Evolutionary conservation across 2,329 filamentous ascomycete genomes (phyloP), one percentile per base, ranked within the genome.

Genomic region (Sporothrix pseudoabietina): DNA sequence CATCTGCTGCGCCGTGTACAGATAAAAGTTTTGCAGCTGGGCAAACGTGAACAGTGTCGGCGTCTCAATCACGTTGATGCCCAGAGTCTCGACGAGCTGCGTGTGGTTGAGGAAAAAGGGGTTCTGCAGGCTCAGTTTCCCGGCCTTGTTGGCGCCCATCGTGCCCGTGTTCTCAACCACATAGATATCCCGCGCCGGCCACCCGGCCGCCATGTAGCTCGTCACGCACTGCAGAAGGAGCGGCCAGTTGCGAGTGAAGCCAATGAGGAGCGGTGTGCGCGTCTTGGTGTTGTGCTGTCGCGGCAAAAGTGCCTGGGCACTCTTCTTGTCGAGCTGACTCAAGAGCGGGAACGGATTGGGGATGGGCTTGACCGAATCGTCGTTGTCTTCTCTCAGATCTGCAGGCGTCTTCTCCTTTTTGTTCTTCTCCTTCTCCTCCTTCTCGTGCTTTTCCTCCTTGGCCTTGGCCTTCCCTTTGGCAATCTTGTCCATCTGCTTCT

Each of bases 161-260:
- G 85, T 84, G 6, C 87, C 87, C 5, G 85, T 89, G 79, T 90
- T 90, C 77, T 90, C 88, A 39, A 89, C 79, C 1, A 89, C 84
- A 75, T 86, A 86, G 74, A 90, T 88, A 75, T 89, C 84, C 26
- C 81, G 81, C 0, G 86, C 79, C 1, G 87, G 88, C 87, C 87
- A 90, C 68, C 87, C 88, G 2, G 86, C 85, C 0, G 87, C 85
- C 75, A 90, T 85, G 78, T 89, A 90, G 12, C 83, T 85, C 10
- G 88, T 83, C 0, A 89, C 84, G 3, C 84, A 81, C 79, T 89
- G 88, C 16, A 87, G 82, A 1, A 90, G 82, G 73, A 89, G 80
- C 1, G 84, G 83, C 84, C 85, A 88, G 72, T 85, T 84, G 47
- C 87, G 82, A 0, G 87, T 88, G 80, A 89, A 90, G n/a, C 87